phyloP scores from a whole-genome alignment of 2,329 filamentous ascomycete genomes.

The Fusarium compactum region DNA sequence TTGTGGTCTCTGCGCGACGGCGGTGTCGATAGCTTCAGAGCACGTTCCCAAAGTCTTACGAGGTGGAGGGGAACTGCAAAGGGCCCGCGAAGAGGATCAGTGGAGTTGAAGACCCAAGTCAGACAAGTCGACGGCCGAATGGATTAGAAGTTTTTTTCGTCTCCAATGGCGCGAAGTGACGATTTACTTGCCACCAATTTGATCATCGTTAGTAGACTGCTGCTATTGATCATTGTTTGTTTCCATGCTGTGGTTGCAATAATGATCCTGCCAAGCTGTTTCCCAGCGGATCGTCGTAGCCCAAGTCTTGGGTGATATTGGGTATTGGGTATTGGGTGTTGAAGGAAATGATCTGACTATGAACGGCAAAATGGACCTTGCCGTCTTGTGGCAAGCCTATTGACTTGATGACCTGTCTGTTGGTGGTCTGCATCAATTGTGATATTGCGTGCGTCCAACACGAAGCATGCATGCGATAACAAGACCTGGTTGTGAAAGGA shows the following conservation, averaged over 20 bases:
- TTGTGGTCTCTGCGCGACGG: constrained; percentile 43
- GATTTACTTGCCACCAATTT: constrained; percentile 28
- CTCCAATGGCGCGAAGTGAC: constrained; percentile 13
- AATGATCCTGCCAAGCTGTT: constrained; percentile 1
- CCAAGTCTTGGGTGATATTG: constrained; percentile 14
- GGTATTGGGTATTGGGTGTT: constrained; percentile 1
- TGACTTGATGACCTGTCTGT: not conserved
- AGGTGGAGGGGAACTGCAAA: constrained; percentile 32
- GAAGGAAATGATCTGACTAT: constrained; percentile 14
- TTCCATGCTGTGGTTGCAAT: not conserved
- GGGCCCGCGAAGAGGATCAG: constrained; percentile 38
- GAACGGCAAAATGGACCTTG: not conserved
- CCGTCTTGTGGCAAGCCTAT: not conserved
- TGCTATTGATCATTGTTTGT: constrained; percentile 11
- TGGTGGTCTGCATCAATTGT: constrained; percentile 7
- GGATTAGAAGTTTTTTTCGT: constrained; percentile 8
- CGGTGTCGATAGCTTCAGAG: constrained; percentile 48
- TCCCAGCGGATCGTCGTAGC: constrained; percentile 21
- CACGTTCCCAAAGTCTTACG: constrained; percentile 42
- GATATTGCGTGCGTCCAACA: constrained; percentile 21
- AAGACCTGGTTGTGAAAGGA: not conserved
- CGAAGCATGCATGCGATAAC: constrained; percentile 16
- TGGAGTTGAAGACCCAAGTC: constrained; percentile 27
- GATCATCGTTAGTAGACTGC: constrained; percentile 31
- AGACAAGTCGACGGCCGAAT: constrained; percentile 12